These are phyloP conservation scores for Plantago ovata DNA, from an alignment of 257 asterid species.

Conservation along the genomic window DNA sequence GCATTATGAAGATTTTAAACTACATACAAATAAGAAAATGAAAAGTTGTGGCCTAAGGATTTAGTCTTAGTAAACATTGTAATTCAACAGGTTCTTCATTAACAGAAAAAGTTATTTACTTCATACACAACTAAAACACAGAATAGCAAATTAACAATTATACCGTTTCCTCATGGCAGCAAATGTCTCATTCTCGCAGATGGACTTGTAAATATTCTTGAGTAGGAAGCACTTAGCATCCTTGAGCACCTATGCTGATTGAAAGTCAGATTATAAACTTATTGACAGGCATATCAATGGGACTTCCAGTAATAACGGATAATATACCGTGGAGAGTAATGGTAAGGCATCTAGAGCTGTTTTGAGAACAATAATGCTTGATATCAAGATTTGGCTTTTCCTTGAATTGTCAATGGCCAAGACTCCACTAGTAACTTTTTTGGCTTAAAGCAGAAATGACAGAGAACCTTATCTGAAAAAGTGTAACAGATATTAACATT, in stretches of 20 bases:
- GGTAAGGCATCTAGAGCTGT: slow-evolving; percentile 94
- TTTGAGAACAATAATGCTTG: slow-evolving; percentile 88
- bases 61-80: slow-evolving; percentile 1
- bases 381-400: slow-evolving; percentile 80
- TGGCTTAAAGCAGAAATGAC: slow-evolving; percentile 98
- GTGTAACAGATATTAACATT: slow-evolving; percentile 21
- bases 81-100: slow-evolving; percentile 17
- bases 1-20: neutral
- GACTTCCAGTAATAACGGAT: slow-evolving; percentile 13
- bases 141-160: slow-evolving; percentile 14
- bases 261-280: slow-evolving; percentile 24
- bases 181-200: slow-evolving; percentile 84
- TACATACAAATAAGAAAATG: neutral
- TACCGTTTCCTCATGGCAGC: slow-evolving; percentile 76
- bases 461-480: slow-evolving; percentile 87
- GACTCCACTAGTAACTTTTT: slow-evolving; percentile 71
- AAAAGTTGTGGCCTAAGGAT: too few relatives aligned
- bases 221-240: slow-evolving; percentile 90
- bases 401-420: slow-evolving; percentile 64
- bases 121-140: slow-evolving; percentile 7
- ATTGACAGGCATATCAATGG: slow-evolving; percentile 7
- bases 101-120: slow-evolving; percentile 12
- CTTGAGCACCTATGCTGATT: slow-evolving; percentile 67
- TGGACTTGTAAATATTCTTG: slow-evolving; percentile 72
- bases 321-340: slow-evolving; percentile 74